Base-by-base conservation (phyloP, 176 grass and related monocot species). In the Avena sativa region DNA sequence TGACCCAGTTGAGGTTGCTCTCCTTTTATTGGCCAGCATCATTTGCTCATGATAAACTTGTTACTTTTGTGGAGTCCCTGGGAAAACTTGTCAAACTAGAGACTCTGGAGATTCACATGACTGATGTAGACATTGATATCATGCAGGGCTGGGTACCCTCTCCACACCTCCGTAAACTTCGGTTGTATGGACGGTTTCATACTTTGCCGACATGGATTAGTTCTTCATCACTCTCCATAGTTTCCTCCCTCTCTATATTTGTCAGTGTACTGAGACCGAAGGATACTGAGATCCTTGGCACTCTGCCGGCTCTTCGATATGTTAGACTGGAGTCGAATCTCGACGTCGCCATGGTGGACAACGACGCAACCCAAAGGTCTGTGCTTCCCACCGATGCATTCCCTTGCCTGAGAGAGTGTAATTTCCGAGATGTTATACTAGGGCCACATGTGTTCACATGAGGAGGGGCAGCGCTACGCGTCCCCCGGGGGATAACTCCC, bases 291-390 rank as follows among this genome's bases (percentile, higher is more conserved):
- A 11, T 36, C 3, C 28, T 78, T 0, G 30, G 52, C 8, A 12
- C 2, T 16, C 28, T 78, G 28, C 75, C 53, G 8, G 52, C 49
- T 34, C 52, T 78, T n/a, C 16, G 28, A 11, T 2, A 8, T 57
- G 15, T 78, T 0, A 0, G 20, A 0, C 0, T 78, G 50, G 0
- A 0, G 8, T 19, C 3, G 3, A 4, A 9, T 0, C 8, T 25
- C 57, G 0, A 59, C 7, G 2, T 20, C 17, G 3, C 15, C 17
- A 20, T 1, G 17, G 55, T 19, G 20, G 19, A 40, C 5, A 40
- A 21, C 19, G 19, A 0, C 2, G 19, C 23, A 52, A 4, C 10
- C 25, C 13, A 4, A 56, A 77, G 8, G 76, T 60, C 14, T 19
- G 12, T 48, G 7, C 19, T 43, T 28, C 2, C 12, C 2, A 8